Evolutionary conservation across 2,329 filamentous ascomycete genomes (phyloP), one percentile per base, ranked within the genome.

Genomic region (Karstenula rhodostoma): DNA sequence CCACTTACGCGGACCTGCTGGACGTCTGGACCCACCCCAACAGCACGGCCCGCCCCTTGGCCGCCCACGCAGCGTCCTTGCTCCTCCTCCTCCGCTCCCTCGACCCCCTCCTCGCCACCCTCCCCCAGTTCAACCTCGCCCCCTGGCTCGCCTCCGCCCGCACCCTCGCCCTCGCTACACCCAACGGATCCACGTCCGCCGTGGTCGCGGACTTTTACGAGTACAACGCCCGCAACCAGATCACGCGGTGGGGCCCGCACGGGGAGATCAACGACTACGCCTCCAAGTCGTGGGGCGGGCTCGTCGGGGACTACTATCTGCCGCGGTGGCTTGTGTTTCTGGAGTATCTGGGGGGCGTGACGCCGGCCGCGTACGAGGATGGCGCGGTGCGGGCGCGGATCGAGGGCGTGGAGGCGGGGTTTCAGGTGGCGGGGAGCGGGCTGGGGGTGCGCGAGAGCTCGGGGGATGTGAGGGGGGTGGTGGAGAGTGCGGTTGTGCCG

Each of bases 181-280:
- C 81, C 65, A 76, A 83, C 48, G 4, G 7, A 32, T 9, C 29
- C 4, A 32, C n/a, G n/a, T 80, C 81, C 12, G 29, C 32, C 10
- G 27, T 40, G 7, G 19, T 53, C 17, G 58, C 77, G 22, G 68
- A 77, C 22, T 81, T 80, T 62, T 77, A 80, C 44, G 77, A 80
- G 57, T 82, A 81, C 67, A 77, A 83, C 48, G 82, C 83, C 7
- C 74, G 80, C 13, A 84, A 84, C 51, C 83, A 85, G 60, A 73
- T 85, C 58, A 85, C 83, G 6, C 74, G 82, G 12, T 85, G 83
- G 83, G 82, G 82, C 0, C 82, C 82, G 0, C 68, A 65, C 0
- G 81, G 81, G 15, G 72, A 85, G 65, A 82, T 85, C 43, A 77
- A 68, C 37, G 83, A 85, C 68, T 85, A 85, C 60, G 82, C 83